Evolutionary conservation across 495 filamentous ascomycete genomes (phyloP).

Genomic region (Aspergillus ellipticus): DNA sequence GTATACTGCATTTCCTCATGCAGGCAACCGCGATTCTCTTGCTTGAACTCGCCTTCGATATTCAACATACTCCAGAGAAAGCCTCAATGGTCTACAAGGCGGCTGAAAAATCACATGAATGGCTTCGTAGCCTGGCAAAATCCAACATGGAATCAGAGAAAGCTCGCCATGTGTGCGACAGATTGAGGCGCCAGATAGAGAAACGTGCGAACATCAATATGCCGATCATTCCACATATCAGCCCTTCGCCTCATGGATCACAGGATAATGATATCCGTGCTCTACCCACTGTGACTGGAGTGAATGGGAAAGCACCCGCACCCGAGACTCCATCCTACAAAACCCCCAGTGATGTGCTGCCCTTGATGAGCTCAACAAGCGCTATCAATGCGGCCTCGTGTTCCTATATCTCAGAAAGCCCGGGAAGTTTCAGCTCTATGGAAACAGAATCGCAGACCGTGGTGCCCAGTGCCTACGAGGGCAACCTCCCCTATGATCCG

Average conservation of each 20-base stretch:
- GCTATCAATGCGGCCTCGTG: background rate
- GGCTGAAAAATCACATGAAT: slow-evolving; percentile 51
- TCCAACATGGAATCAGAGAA: slow-evolving; percentile 44
- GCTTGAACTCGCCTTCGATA: slow-evolving; percentile 52
- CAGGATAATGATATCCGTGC: slow-evolving; percentile 20
- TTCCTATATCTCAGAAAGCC: too few relatives aligned
- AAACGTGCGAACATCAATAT: background rate
- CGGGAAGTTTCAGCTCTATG: too few relatives aligned
- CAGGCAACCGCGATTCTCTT: slow-evolving; percentile 57
- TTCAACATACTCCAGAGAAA: slow-evolving; percentile 54
- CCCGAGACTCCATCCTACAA: background rate
- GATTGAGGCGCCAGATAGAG: slow-evolving; percentile 30
- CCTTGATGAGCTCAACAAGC: slow-evolving; percentile 24
- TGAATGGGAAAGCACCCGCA: background rate
- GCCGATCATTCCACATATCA: background rate
- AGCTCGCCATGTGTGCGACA: slow-evolving; percentile 50
- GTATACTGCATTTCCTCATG: slow-evolving; percentile 58
- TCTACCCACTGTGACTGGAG: slow-evolving; percentile 1
- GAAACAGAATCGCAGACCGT: too few relatives aligned
- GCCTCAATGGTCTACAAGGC: slow-evolving; percentile 48
- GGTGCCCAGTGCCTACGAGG: too few relatives aligned
- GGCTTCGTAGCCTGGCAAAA: slow-evolving; percentile 47
- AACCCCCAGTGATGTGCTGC: slow-evolving; percentile 11
- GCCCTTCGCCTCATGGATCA: background rate
- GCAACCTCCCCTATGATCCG: too few relatives aligned